Conservation (phyloP, 2,329 filamentous ascomycete genomes). For the Ploettnerulaceae sp. region DNA sequence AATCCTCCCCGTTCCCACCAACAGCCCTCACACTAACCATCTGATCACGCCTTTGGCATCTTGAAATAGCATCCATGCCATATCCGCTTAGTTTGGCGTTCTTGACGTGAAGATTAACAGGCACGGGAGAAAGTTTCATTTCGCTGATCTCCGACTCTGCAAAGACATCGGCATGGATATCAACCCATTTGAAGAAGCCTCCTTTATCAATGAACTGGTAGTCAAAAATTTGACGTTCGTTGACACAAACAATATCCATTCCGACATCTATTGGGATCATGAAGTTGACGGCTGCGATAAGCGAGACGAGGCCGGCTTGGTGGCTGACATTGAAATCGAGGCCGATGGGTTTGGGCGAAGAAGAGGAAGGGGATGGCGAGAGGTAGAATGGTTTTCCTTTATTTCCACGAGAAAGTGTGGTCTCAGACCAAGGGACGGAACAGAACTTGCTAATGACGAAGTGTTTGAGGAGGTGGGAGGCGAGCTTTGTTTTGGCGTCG, state of each 20-base stretch:
- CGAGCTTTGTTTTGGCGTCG: slow-evolving; percentile 72
- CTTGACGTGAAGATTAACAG: slow-evolving; percentile 14
- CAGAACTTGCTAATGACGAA: slow-evolving; percentile 57
- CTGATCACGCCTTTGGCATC: slow-evolving; percentile 26
- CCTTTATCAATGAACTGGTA: slow-evolving; percentile 48
- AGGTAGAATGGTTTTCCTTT: slow-evolving; percentile 41
- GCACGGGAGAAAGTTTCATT: slow-evolving; percentile 45
- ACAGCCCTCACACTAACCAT: slow-evolving; percentile 16
- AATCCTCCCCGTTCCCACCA: slow-evolving; percentile 7
- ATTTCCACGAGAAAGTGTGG: slow-evolving; percentile 51
- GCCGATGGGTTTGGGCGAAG: slow-evolving; percentile 1
- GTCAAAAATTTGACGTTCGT: slow-evolving; percentile 60
- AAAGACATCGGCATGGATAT: slow-evolving; percentile 69
- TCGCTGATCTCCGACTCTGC: slow-evolving; percentile 54
- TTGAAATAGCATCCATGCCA: slow-evolving; percentile 23
- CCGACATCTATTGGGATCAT: slow-evolving; percentile 48
- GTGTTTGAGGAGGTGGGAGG: slow-evolving; percentile 68
- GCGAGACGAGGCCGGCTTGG: slow-evolving; percentile 68
- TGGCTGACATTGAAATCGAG: slow-evolving; percentile 72
- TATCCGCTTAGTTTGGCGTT: neutral
- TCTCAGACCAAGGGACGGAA: slow-evolving; percentile 55
- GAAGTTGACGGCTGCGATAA: slow-evolving; percentile 47
- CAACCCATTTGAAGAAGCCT: slow-evolving; percentile 64
- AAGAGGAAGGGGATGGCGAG: neutral
- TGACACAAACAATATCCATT: slow-evolving; percentile 69